A percentile compares a stretch with the other conserved stretches of the same genome.
Evolutionary conservation across 345 rosid species (phyloP).

Genomic region (Mangifera indica): DNA sequence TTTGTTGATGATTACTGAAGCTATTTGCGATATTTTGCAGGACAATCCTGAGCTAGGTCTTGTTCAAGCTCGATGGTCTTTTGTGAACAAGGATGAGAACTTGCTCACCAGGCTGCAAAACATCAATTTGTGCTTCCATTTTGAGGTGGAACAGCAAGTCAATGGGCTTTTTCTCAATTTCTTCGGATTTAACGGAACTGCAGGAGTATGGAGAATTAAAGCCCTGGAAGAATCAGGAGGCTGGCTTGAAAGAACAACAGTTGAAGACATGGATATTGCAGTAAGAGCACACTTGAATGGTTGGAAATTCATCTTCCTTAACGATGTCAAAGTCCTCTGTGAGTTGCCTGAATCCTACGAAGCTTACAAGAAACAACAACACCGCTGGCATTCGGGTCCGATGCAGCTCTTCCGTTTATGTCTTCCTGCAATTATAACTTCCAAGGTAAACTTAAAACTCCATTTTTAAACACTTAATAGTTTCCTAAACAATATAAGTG

Average conservation of each 20-base stretch:
- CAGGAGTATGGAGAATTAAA: slow-evolving; percentile 90
- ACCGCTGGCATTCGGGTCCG: slow-evolving; percentile 95
- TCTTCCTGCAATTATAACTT: slow-evolving; percentile 63
- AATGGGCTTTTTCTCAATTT: slow-evolving; percentile 73
- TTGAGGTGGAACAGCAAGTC: slow-evolving; percentile 94
- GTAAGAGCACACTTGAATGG: slow-evolving; percentile 86
- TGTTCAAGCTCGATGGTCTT: slow-evolving; percentile 92
- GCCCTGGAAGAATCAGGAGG: slow-evolving; percentile 87
- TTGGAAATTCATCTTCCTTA: slow-evolving; percentile 80
- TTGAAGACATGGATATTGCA: slow-evolving; percentile 93
- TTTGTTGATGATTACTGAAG: not conserved
- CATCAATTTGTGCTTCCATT: slow-evolving; percentile 84
- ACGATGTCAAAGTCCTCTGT: slow-evolving; percentile 75
- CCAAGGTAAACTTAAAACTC: slow-evolving; percentile 50
- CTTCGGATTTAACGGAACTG: slow-evolving; percentile 93
- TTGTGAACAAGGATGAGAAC: slow-evolving; percentile 92
- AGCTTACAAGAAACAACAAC: slow-evolving; percentile 88
- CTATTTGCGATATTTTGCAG: slow-evolving; percentile 36
- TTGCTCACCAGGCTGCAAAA: slow-evolving; percentile 85
- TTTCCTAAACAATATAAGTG: not conserved
- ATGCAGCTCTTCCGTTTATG: slow-evolving; percentile 88
- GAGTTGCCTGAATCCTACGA: slow-evolving; percentile 86
- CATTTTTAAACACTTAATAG: not conserved
- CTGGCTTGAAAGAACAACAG: slow-evolving; percentile 92
- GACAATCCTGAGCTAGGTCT: slow-evolving; percentile 78